A percentile compares a stretch with the other conserved stretches of the same genome.
Evolutionary conservation across 2,329 filamentous ascomycete genomes (phyloP).

Genomic region (Aspergillus vadensis): DNA sequence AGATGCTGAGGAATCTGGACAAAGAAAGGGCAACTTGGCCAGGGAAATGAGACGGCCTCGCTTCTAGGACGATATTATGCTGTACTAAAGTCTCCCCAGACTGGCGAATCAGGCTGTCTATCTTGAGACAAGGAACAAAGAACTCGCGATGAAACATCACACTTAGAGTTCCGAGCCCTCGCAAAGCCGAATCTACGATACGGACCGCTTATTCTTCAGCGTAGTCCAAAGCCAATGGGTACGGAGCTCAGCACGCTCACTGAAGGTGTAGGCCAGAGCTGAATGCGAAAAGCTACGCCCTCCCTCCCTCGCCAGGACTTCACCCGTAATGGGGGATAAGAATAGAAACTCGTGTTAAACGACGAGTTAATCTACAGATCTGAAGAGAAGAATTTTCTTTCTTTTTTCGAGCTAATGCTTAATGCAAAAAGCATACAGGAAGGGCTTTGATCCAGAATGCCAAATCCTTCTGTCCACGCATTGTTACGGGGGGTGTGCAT

Average conservation of each 20-base stretch:
- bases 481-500: constrained; percentile 37
- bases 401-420: neutral
- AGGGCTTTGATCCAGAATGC: constrained; percentile 25
- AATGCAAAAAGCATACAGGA: neutral
- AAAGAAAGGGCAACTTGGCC: neutral
- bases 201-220: neutral
- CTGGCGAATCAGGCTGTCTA: neutral
- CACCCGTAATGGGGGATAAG: constrained; percentile 17
- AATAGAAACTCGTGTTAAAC: constrained; percentile 18
- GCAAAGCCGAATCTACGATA: neutral
- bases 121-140: neutral
- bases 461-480: constrained; percentile 29
- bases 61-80: neutral
- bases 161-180: constrained; percentile 1
- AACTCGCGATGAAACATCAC: neutral
- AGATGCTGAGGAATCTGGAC: neutral
- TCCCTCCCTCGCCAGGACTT: neutral
- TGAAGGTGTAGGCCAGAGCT: neutral
- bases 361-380: constrained; percentile 9
- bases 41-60: neutral
- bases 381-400: neutral
- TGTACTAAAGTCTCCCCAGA: neutral
- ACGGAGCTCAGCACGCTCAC: neutral
- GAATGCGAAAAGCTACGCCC: constrained; percentile 11
- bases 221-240: neutral